Evolutionary conservation across 1,139 yeast species (phyloP).

Genomic region (Arxiozyma slooffiae): DNA sequence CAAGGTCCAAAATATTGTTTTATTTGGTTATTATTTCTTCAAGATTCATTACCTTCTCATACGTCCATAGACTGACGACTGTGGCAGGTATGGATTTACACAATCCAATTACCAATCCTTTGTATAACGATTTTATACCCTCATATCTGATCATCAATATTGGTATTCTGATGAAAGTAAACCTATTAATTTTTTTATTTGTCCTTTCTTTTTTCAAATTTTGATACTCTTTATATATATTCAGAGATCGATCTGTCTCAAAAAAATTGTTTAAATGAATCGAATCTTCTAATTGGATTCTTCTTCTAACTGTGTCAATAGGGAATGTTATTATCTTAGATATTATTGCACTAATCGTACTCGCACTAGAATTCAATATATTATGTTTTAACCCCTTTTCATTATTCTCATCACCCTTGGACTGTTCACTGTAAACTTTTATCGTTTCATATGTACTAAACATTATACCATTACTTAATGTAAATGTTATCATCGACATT

Average conservation of each 20-base stretch:
- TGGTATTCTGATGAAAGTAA: neutral
- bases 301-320: slow-evolving; percentile 68
- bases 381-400: neutral
- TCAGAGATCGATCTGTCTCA: neutral
- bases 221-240: slow-evolving; percentile 26
- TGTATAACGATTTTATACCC: slow-evolving; percentile 60
- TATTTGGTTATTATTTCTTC: neutral
- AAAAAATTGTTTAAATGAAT: neutral
- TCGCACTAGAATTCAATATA: neutral
- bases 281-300: slow-evolving; percentile 54
- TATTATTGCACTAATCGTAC: slow-evolving; percentile 56
- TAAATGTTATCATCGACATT: slow-evolving; percentile 55
- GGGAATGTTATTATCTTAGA: slow-evolving; percentile 77
- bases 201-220: neutral
- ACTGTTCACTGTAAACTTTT: slow-evolving; percentile 20
- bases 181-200: neutral
- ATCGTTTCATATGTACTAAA: slow-evolving; percentile 53
- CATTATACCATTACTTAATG: slow-evolving; percentile 58
- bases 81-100: slow-evolving; percentile 77
- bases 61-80: slow-evolving; percentile 65
- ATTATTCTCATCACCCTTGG: slow-evolving; percentile 1
- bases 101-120: slow-evolving; percentile 60
- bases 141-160: slow-evolving; percentile 30
- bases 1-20: too few relatives aligned
- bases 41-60: slow-evolving; percentile 39